Percentiles rank a stretch among this genome's conserved stretches.
These are phyloP conservation scores for Botrytis paeoniae DNA, from an alignment of 2,329 filamentous ascomycete genomes.

Conservation along the genomic window DNA sequence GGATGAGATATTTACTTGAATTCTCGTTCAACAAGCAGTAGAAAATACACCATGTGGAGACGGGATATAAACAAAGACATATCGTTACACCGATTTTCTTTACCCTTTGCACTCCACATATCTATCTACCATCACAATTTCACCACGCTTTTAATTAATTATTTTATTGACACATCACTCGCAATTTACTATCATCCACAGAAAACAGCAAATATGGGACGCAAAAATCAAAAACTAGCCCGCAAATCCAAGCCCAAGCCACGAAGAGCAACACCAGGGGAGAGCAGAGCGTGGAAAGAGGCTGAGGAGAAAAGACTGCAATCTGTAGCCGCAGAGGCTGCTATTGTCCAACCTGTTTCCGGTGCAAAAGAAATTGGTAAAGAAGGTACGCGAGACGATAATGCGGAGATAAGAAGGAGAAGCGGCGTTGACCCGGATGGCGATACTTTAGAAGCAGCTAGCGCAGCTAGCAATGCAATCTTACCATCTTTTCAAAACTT, in stretches of 20 bases:
- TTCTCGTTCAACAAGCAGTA: neutral
- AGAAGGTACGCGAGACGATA: neutral
- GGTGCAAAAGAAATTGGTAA: too few species aligned
- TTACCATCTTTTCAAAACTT: neutral
- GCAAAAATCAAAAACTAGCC: neutral
- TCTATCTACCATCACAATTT: too few species aligned
- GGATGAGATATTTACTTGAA: neutral
- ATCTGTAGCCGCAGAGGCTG: neutral
- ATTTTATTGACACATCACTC: too few species aligned
- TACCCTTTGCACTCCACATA: too few species aligned
- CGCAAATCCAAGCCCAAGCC: neutral
- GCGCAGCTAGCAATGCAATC: neutral
- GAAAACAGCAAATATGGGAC: neutral
- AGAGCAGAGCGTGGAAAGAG: neutral
- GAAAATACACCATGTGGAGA: neutral
- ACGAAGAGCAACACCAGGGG: neutral
- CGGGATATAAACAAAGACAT: neutral
- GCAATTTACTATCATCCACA: rapidly evolving
- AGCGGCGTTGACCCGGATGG: too few species aligned
- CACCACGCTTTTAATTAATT: too few species aligned
- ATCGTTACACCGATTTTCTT: neutral
- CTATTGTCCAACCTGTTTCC: too few species aligned
- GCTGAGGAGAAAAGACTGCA: neutral
- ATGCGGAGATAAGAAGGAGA: too few species aligned
- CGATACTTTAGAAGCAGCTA: neutral